phyloP scores from a whole-genome alignment of 2,329 filamentous ascomycete genomes.

The Aspergillus caelatus region DNA sequence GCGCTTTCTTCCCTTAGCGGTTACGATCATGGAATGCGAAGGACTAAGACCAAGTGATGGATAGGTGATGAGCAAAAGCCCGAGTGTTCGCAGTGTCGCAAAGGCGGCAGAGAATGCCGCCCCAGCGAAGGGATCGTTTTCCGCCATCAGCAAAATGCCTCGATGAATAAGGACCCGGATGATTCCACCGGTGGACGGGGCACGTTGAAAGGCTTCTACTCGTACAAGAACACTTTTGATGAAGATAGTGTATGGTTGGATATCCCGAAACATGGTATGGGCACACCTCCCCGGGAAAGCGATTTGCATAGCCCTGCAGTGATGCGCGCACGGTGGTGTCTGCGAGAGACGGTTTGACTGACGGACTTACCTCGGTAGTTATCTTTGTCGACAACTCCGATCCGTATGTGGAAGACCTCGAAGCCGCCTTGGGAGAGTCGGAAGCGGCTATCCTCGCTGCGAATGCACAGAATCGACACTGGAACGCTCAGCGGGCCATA shows the following conservation, averaged over 20 bases:
- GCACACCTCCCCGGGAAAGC: background rate
- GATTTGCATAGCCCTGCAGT: background rate
- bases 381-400: conserved; percentile 66
- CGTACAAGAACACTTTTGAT: conserved; percentile 67
- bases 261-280: conserved; percentile 60
- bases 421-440: conserved; percentile 36
- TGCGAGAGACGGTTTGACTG: conserved; percentile 7
- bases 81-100: conserved; percentile 62
- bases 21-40: background rate
- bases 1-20: conserved; percentile 4
- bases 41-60: background rate
- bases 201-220: conserved; percentile 63
- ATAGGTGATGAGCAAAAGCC: conserved; percentile 61
- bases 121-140: conserved; percentile 67
- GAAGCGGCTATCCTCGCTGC: conserved; percentile 32
- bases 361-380: conserved; percentile 41
- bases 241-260: conserved; percentile 65
- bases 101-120: conserved; percentile 62
- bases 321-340: background rate
- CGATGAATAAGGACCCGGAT: conserved; percentile 60
- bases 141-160: conserved; percentile 70
- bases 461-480: conserved; percentile 34
- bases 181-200: conserved; percentile 43
- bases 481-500: conserved; percentile 33
- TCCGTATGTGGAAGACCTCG: conserved; percentile 59